Conservation (phyloP, 169 alveolate species). For the Plasmodium vivax region DNA sequence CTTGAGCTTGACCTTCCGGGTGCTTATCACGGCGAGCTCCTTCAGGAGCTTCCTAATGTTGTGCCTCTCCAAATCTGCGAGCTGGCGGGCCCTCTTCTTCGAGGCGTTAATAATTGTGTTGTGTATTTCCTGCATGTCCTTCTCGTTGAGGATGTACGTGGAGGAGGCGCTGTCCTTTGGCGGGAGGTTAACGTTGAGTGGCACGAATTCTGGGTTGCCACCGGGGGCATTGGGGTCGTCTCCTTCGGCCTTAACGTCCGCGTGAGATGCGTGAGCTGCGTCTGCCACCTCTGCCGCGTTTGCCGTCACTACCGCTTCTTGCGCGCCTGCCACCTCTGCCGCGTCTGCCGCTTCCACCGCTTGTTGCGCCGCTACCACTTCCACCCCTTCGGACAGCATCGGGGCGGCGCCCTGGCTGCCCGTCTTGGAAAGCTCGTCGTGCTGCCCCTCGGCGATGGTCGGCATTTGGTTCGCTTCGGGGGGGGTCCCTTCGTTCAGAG, state of each 20-base stretch:
- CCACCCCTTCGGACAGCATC: not conserved
- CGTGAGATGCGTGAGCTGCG: not conserved
- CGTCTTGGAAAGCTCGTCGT: not conserved
- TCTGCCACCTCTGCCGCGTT: not conserved
- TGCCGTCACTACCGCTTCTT: too few relatives aligned
- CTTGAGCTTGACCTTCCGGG: constrained; percentile 45
- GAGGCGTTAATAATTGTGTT: constrained; percentile 56
- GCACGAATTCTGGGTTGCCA: not conserved
- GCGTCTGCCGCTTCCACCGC: too few relatives aligned
- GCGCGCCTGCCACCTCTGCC: not conserved
- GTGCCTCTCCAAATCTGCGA: constrained; percentile 63
- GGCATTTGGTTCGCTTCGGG: not conserved
- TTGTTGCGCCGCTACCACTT: too few relatives aligned
- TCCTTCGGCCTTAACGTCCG: not conserved
- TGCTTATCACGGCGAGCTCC: constrained; percentile 39
- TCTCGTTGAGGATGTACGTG: constrained; percentile 53
- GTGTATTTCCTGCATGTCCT: constrained; percentile 69
- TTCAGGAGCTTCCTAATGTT: constrained; percentile 41
- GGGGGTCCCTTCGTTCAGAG: too few relatives aligned
- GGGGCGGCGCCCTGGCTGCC: not conserved
- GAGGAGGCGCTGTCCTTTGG: not conserved
- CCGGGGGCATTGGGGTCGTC: not conserved
- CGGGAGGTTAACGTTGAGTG: not conserved
- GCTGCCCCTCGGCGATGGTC: not conserved
- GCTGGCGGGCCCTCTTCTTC: constrained; percentile 53